Percentiles rank a stretch among this genome's conserved stretches.
These are phyloP conservation scores for Chenopodium suecicum DNA, from an alignment of 148 eudicot species.

Conservation along the genomic window DNA sequence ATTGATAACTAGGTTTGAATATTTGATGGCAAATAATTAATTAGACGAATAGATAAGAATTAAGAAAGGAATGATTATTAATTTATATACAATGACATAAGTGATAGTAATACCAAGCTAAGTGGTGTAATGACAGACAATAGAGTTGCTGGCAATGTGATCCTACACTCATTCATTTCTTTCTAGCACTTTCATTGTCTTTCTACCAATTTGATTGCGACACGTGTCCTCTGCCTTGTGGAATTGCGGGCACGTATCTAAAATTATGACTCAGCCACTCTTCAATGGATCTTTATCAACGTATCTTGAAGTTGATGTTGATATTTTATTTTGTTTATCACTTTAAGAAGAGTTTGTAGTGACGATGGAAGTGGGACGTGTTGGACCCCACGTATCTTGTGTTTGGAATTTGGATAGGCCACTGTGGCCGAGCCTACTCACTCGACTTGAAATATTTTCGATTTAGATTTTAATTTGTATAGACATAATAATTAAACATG, in stretches of 20 bases:
- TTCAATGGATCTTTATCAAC: background rate
- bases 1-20: background rate
- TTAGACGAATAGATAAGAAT: background rate
- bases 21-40: background rate
- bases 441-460: no score
- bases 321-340: background rate
- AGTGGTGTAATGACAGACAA: background rate
- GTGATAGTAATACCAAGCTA: background rate
- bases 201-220: background rate
- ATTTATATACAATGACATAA: background rate
- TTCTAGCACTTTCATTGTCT: background rate
- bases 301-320: background rate
- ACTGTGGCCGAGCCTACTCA: no score
- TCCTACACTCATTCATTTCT: background rate
- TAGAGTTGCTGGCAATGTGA: background rate
- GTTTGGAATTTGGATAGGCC: no score
- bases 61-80: background rate
- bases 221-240: background rate
- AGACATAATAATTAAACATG: no score
- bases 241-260: background rate
- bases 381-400: no score
- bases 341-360: background rate
- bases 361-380: no score
- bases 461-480: no score
- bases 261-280: background rate